Conservation (phyloP, 371 early-diverging fungal species). For the Lichtheimia ornata region DNA sequence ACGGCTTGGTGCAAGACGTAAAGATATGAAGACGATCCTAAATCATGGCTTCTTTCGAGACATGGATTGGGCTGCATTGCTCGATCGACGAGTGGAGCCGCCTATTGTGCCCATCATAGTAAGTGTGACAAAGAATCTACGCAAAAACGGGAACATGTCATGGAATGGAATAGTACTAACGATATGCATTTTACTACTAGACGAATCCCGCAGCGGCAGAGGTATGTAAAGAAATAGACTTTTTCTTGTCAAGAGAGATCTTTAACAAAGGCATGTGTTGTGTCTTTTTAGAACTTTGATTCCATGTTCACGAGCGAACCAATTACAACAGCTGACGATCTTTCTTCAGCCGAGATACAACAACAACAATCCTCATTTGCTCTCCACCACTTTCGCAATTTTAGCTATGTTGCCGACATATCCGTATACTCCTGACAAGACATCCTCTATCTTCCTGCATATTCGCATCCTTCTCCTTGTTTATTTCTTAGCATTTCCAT, state of each 20-base stretch:
- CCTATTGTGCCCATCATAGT: slow-evolving; percentile 80
- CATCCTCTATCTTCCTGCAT: no score
- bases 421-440: slow-evolving; percentile 2
- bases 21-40: slow-evolving; percentile 81
- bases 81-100: slow-evolving; percentile 64
- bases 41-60: slow-evolving; percentile 87
- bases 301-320: slow-evolving; percentile 31
- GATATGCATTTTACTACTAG: slow-evolving; percentile 20
- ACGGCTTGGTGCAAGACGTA: slow-evolving; percentile 67
- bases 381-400: slow-evolving; percentile 29
- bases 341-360: slow-evolving; percentile 2
- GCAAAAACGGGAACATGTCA: not conserved
- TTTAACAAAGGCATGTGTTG: not conserved
- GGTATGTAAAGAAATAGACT: slow-evolving; percentile 33
- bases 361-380: no score
- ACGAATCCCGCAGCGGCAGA: slow-evolving; percentile 49
- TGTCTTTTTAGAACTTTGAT: slow-evolving; percentile 35
- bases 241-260: slow-evolving; percentile 1
- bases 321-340: slow-evolving; percentile 9
- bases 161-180: not conserved
- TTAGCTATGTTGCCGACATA: slow-evolving; percentile 32
- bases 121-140: slow-evolving; percentile 15
- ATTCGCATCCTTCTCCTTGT: no score
- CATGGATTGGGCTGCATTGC: slow-evolving; percentile 78
- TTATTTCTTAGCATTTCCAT: no score